These are phyloP conservation scores for Sugiyamaella marilandica DNA, from an alignment of 805 yeast genomes.

Conservation along the genomic window DNA sequence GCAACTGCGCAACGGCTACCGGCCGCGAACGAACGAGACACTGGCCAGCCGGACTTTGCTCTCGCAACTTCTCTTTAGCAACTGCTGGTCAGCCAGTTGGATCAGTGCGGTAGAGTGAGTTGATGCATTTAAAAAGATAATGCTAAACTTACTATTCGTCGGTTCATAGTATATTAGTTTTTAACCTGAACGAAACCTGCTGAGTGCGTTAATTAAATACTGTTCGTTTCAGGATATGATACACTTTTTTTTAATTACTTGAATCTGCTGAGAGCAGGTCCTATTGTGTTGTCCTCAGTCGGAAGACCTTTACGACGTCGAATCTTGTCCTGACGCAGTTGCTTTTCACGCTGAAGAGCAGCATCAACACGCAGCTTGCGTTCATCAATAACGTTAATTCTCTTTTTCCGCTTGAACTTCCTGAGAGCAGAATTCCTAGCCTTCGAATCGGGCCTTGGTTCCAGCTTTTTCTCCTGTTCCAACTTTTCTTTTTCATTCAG, in stretches of 20 bases:
- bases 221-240: too few species aligned
- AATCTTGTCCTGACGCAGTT: conserved; percentile 51
- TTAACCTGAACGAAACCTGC: too few species aligned
- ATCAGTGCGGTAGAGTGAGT: too few species aligned
- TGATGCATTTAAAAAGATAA: too few species aligned
- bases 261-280: conserved; percentile 25
- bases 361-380: conserved; percentile 72
- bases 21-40: too few species aligned
- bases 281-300: conserved; percentile 39
- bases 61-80: too few species aligned
- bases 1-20: too few species aligned
- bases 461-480: conserved; percentile 47
- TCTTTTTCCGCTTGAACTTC: conserved; percentile 74
- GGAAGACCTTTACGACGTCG: conserved; percentile 40
- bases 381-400: conserved; percentile 79
- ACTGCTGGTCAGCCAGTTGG: too few species aligned
- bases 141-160: too few species aligned
- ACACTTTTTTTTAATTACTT: not conserved
- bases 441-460: conserved; percentile 61
- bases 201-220: too few species aligned
- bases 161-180: too few species aligned
- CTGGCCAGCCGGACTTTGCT: too few species aligned
- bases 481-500: conserved; percentile 34
- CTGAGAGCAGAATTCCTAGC: conserved; percentile 83
- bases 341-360: conserved; percentile 70